These are phyloP conservation scores for Starmerella asiatica DNA, from an alignment of 805 yeast genomes.

Conservation along the genomic window DNA sequence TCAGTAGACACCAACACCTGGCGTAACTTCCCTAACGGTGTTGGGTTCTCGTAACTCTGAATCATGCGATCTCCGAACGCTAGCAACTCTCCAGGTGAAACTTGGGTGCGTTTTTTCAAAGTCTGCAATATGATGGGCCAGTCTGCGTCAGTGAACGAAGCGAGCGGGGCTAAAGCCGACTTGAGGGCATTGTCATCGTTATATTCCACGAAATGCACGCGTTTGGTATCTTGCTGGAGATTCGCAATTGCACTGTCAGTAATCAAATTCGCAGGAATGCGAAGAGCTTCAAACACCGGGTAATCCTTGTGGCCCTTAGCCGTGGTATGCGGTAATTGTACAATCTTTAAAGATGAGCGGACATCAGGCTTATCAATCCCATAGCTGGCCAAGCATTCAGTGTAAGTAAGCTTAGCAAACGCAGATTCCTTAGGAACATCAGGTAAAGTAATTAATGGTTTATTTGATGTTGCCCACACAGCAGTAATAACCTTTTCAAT, in stretches of 20 bases:
- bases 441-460: constrained; percentile 24
- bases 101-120: background rate
- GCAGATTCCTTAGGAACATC: constrained; percentile 6
- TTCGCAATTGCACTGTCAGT: background rate
- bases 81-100: constrained; percentile 15
- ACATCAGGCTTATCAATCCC: constrained; percentile 96
- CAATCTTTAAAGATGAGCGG: constrained; percentile 39
- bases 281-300: constrained; percentile 57
- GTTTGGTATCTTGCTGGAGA: too few relatives aligned
- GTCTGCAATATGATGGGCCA: too few relatives aligned
- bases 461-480: constrained; percentile 43
- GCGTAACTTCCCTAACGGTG: constrained; percentile 79
- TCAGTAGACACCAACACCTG: constrained; percentile 36
- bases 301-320: constrained; percentile 28
- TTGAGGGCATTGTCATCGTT: constrained; percentile 6
- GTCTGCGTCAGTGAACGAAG: constrained; percentile 3
- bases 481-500: constrained; percentile 44
- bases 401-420: constrained; percentile 36
- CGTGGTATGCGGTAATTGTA: constrained; percentile 34
- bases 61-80: constrained; percentile 66
- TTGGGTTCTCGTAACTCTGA: constrained; percentile 77
- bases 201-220: constrained; percentile 2
- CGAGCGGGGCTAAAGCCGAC: constrained; percentile 3
- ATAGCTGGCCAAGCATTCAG: constrained; percentile 53
- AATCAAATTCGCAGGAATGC: background rate